phyloP scores from a whole-genome alignment of 371 early-diverging fungal genomes.

The Globomyces sp. region DNA sequence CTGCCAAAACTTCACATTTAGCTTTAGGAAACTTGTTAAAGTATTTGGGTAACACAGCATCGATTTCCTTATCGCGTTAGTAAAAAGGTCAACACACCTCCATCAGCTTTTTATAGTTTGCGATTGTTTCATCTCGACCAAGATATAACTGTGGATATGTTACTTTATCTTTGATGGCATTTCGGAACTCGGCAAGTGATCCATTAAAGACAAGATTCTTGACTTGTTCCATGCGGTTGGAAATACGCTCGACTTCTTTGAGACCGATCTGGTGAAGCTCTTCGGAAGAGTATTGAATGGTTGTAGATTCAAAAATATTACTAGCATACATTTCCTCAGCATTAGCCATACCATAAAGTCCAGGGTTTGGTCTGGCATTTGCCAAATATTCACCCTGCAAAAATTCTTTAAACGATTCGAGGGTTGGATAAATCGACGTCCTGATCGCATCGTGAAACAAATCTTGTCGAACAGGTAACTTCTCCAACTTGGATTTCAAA shows the following conservation, averaged over 20 bases:
- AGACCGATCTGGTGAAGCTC: conserved; percentile 42
- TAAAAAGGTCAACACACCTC: too few relatives aligned
- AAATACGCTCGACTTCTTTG: conserved; percentile 32
- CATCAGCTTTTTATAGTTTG: conserved; percentile 21
- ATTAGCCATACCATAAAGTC: conserved; percentile 37
- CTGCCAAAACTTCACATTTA: conserved; percentile 28
- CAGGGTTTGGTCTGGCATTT: conserved; percentile 31
- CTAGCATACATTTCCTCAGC: conserved; percentile 27
- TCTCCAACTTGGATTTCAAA: conserved; percentile 22
- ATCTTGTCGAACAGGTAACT: conserved; percentile 22
- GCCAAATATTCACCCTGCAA: conserved; percentile 39
- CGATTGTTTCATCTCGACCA: conserved; percentile 21
- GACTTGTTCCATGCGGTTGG: conserved; percentile 27
- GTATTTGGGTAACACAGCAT: conserved; percentile 31
- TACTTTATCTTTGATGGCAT: conserved; percentile 28
- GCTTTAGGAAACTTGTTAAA: conserved; percentile 37
- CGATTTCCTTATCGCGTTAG: conserved; percentile 12
- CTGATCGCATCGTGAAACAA: conserved; percentile 24
- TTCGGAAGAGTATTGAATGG: conserved; percentile 28
- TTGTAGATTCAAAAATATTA: conserved; percentile 29
- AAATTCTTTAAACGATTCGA: conserved; percentile 26
- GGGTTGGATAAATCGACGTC: conserved; percentile 24
- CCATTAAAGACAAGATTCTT: conserved; percentile 34
- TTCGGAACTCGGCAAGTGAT: conserved; percentile 28
- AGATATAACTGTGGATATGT: conserved; percentile 30